Conservation (phyloP, 331 rosid genomes). For the Dryas integrifolia region DNA sequence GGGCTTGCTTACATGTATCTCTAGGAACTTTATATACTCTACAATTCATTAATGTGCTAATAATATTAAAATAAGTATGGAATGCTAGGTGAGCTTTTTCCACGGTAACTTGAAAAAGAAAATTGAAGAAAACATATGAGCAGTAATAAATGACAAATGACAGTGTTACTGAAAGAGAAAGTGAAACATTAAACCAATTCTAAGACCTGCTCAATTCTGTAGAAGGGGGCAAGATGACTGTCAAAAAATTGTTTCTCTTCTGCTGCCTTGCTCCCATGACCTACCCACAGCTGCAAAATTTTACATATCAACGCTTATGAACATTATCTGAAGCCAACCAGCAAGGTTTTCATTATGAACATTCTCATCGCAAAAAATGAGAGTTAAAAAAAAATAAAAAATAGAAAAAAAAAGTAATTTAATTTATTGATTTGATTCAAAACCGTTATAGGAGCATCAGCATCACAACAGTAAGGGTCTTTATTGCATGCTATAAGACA, state of each 20-base stretch:
- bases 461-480: neutral
- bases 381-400: neutral
- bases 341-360: neutral
- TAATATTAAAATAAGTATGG: neutral
- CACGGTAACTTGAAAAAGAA: neutral
- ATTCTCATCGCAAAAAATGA: neutral
- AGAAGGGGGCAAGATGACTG: conserved; percentile 90
- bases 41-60: neutral
- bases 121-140: conserved; percentile 16
- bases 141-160: conserved; percentile 16
- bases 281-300: conserved; percentile 85
- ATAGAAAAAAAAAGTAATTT: neutral
- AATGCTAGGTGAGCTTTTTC: neutral
- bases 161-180: conserved; percentile 14
- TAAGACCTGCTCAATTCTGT: conserved; percentile 90
- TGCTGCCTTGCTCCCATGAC: conserved; percentile 90
- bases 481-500: conserved; percentile 18
- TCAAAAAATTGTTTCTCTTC: conserved; percentile 86
- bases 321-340: neutral
- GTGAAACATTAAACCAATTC: conserved; percentile 8
- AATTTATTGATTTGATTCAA: too few relatives aligned
- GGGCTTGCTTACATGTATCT: too few relatives aligned
- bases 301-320: conserved; percentile 23
- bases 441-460: neutral
- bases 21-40: neutral